Base-by-base conservation (phyloP, 768 basidiomycete species). In the Serendipita sp. region DNA sequence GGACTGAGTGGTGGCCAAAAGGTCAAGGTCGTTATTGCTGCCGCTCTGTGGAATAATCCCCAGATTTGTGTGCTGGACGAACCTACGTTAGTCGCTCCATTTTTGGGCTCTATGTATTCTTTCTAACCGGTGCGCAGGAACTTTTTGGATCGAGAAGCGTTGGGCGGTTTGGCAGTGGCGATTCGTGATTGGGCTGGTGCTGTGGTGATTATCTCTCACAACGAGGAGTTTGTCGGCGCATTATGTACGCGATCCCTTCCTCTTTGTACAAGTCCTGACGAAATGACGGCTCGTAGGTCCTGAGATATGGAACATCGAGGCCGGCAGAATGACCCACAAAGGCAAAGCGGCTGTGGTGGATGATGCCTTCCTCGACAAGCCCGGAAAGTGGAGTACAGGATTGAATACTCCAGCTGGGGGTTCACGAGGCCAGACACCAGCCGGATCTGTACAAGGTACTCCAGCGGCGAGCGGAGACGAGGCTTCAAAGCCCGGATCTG, bases 1-100 rank as follows among this genome's bases (percentile, higher is more conserved):
- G 94, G 95, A 42, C 76, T 97, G 48, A 94, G 90, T 17, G 95
- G 95, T 73, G 94, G 93, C 84, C 94, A 98, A 73, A 97, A 98
- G 75, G 96, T 98, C 76, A 96, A 98, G 77, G 79, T 92, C 48
- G 91, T 93, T 61, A 86, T 92, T 67, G 94, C 88, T 16, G 94
- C 94, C 28, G 92, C 94, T 71, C 79, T 96, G 62, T 97, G 94
- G 91, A 92, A 91, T 73, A 93, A 92, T 70, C 90, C 91, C 16
- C 90, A 95, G 78, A 84, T 89, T 5, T 61, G 67, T 28, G 67
- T 69, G n/a, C 62, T 71, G 69, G 64, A 74, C 70, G 53, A 67
- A 34, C 30, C 43, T 64, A 34, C 34, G 45, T 16, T 64, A 34
- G 45, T 13, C 22, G 20, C 30, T 38, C 50, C 44, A 61, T 56